Evolutionary conservation across 305 asterid species (phyloP), one percentile per base, ranked within the genome.

Genomic region (Plantago coronopus): DNA sequence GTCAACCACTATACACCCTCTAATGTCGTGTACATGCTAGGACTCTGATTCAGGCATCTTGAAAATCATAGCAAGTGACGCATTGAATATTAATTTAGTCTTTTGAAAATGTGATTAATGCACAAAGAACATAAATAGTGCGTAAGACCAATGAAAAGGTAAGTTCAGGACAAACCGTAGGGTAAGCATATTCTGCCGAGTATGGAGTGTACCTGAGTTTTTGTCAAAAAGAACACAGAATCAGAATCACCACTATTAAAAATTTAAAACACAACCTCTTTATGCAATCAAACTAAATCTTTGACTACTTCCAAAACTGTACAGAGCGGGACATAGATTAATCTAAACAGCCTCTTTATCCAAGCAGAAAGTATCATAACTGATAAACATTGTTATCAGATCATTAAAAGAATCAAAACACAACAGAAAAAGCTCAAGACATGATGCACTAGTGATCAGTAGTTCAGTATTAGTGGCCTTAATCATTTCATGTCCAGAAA

Each of bases 141-240:
- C 12, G 42, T 17, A 64, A 23, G 55, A 25, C 15, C 13, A 15
- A 45, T 17, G 40, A 53, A 43, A 27, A 61, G 47, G 21, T 23
- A 64, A 69, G 60, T 3, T n/a, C 3, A 42, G 74, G 42, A 79
- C 93, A 68, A 72, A 90, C 97, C 93, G 95, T 76, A 53, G 95
- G 95, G 73, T 87, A 87, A 31, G 93, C 79, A 73, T 84, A 89
- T 74, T 89, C 97, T n/a, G 88, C 81, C 57, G 97, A 87, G 83
- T 83, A 87, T n/a, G 95, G 81, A 56, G 95, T 80, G 83, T 85
- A 90, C 94, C 97, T 90, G 89, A 51, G 47, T 46, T 50, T 57
- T 76, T 63, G 64, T 34, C 74, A 44, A 56, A 76, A 57, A 17
- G 45, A 51, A 74, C 65, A 62, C 43, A 65, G 74, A 50, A 16